Base-by-base conservation (phyloP, 192 early-diverging fungal genomes). In the Coemansia sp. region DNA sequence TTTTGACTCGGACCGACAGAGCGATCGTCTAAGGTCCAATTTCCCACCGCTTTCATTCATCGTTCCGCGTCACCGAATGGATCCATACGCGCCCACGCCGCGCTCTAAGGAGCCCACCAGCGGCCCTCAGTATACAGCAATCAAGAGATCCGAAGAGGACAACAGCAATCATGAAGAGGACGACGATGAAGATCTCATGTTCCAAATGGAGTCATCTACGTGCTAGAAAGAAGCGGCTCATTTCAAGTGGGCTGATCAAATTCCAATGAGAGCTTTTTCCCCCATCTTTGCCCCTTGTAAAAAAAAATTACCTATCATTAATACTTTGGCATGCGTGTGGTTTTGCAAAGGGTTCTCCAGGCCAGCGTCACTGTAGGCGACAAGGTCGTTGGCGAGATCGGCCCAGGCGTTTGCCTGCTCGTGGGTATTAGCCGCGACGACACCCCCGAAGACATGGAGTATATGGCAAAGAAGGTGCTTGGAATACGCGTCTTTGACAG, bases 391-490 rank as follows among this genome's bases (percentile, higher is more conserved):
- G 89, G 93, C 11, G 74, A 86, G 64, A 97, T 98, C 66, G 86
- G 87, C 42, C 84, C 86, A 59, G 97, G 97, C 24, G 63, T 98
- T 5, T 91, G 91, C 62, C 86, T 95, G 9, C 82, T 93, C 12
- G 76, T 94, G 1, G 92, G 93, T 2, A 90, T 94, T 57, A 84
- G 82, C 65, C 66, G 76, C 4, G 87, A 90, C 55, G 94, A 95
- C 65, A 90, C 87, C 0, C 73, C 78, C 33, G 88, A 89, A 18
- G 95, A 98, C 82, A 78, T 95, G 44, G 93, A 93, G 24, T 96
- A 91, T 71, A 91, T 97, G 87, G 90, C 92, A 1, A 88, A 88
- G 20, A 98, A 98, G 81, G 73, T 98, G 24, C 77, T 93, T 0
- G 90, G 76, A 44, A 75, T 97, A 24, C 88, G 91, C 9, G 84